Conservation (phyloP, 1,284 basidiomycete genomes). For the Rugosomyces carneus region DNA sequence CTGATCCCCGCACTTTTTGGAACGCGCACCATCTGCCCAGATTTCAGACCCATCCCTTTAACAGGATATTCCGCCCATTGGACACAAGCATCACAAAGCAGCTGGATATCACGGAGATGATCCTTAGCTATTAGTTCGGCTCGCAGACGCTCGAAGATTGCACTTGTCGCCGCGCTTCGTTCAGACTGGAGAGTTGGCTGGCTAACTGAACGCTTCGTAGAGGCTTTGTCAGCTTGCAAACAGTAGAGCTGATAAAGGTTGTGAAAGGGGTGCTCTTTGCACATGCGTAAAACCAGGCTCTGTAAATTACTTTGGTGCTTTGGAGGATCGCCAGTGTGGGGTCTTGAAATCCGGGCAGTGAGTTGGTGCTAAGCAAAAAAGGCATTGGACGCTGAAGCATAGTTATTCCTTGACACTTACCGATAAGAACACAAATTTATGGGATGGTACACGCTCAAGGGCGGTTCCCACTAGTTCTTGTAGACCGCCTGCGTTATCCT, state of each 20-base stretch:
- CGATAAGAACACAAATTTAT: slow-evolving; percentile 86
- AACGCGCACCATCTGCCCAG: slow-evolving; percentile 27
- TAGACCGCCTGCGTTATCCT: slow-evolving; percentile 48
- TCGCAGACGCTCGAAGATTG: slow-evolving; percentile 62
- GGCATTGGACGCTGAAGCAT: background rate
- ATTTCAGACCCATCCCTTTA: slow-evolving; percentile 20
- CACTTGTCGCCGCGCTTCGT: slow-evolving; percentile 61
- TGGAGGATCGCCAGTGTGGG: slow-evolving; percentile 24
- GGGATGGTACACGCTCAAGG: slow-evolving; percentile 69
- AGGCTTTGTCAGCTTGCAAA: slow-evolving; percentile 36
- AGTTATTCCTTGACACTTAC: slow-evolving; percentile 39
- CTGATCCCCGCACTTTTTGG: slow-evolving; percentile 40
- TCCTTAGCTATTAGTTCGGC: slow-evolving; percentile 30
- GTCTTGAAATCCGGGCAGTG: slow-evolving; percentile 71
- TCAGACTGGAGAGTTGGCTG: slow-evolving; percentile 35
- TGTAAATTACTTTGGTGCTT: slow-evolving; percentile 63
- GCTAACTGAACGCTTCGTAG: slow-evolving; percentile 31
- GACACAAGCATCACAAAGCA: slow-evolving; percentile 68
- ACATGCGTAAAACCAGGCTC: slow-evolving; percentile 69
- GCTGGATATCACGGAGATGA: slow-evolving; percentile 56
- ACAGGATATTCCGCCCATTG: slow-evolving; percentile 74
- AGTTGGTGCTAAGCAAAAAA: slow-evolving; percentile 64
- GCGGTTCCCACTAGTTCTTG: slow-evolving; percentile 46
- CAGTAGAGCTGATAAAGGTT: slow-evolving; percentile 88
- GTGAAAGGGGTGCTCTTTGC: slow-evolving; percentile 91